Conservation (phyloP, 768 basidiomycete genomes). For the Leucocoprinus leucothites region DNA sequence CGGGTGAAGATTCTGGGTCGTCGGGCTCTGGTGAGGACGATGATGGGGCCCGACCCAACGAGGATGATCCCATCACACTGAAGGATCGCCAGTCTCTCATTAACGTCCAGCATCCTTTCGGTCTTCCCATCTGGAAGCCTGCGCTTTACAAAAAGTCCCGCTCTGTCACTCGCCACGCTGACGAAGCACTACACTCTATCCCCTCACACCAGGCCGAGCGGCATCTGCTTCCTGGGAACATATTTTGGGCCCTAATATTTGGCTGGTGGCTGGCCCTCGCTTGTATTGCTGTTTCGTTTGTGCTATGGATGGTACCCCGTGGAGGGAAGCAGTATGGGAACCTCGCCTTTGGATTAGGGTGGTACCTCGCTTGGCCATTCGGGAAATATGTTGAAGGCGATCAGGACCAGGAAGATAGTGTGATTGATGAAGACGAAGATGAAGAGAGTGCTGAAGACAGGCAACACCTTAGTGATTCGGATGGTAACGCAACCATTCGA, state of each 20-base stretch:
- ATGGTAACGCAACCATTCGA: slow-evolving; percentile 34
- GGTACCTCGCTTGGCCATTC: slow-evolving; percentile 98
- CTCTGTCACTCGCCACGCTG: slow-evolving; percentile 93
- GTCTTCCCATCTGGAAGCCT: slow-evolving; percentile 99
- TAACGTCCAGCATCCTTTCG: slow-evolving; percentile 98
- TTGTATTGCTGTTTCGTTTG: slow-evolving; percentile 62
- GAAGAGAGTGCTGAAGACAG: slow-evolving; percentile 21
- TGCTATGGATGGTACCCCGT: slow-evolving; percentile 71
- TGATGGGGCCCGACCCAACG: slow-evolving; percentile 29
- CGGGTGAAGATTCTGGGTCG: slow-evolving; percentile 28
- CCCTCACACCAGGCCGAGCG: slow-evolving; percentile 93
- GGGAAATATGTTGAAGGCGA: slow-evolving; percentile 96
- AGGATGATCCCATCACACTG: slow-evolving; percentile 88
- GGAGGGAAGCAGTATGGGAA: slow-evolving; percentile 83
- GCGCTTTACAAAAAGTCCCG: slow-evolving; percentile 97
- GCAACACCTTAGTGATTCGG: slow-evolving; percentile 27
- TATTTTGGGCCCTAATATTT: slow-evolving; percentile 87
- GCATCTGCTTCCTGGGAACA: slow-evolving; percentile 90
- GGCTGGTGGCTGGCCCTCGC: slow-evolving; percentile 89
- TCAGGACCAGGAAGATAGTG: slow-evolving; percentile 26
- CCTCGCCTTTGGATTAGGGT: slow-evolving; percentile 89
- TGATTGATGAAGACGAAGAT: slow-evolving; percentile 29
- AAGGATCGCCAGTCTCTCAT: slow-evolving; percentile 97
- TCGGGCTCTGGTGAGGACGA: slow-evolving; percentile 40
- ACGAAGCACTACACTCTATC: slow-evolving; percentile 87